These are phyloP conservation scores for Dryas alaskensis DNA, from an alignment of 306 rosid species.

Conservation along the genomic window DNA sequence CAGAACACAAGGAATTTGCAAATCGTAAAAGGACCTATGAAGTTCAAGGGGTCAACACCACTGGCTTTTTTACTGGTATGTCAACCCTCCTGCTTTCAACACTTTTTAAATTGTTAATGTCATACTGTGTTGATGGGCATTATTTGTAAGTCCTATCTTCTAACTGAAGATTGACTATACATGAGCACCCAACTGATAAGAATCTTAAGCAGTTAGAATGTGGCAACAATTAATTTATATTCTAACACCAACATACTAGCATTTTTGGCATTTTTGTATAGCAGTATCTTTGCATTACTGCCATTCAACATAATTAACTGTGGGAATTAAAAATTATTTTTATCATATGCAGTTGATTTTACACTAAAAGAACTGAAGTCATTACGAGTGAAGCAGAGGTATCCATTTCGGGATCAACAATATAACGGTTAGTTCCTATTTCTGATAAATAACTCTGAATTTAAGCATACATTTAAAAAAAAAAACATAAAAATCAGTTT, in stretches of 20 bases:
- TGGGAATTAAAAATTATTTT: conserved; percentile 11
- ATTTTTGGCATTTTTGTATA: no score
- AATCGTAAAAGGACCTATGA: conserved; percentile 79
- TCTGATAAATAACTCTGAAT: not conserved
- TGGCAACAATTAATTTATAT: no score
- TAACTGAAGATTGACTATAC: not conserved
- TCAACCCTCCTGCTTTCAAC: conserved; percentile 16
- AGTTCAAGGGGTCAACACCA: conserved; percentile 54
- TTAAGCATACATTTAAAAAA: not conserved
- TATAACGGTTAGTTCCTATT: conserved; percentile 60
- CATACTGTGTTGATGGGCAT: not conserved
- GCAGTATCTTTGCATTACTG: not conserved
- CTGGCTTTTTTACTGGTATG: conserved; percentile 82
- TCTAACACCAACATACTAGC: no score
- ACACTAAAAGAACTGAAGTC: conserved; percentile 64
- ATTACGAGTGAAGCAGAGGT: conserved; percentile 78
- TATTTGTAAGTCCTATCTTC: not conserved
- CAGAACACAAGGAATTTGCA: conserved; percentile 55
- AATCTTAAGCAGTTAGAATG: no score
- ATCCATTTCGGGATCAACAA: conserved; percentile 66
- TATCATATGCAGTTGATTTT: conserved; percentile 72
- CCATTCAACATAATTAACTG: conserved; percentile 7
- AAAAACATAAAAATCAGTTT: no score
- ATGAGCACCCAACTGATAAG: not conserved
- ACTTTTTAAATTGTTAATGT: not conserved